Base-by-base conservation (phyloP, 2,329 filamentous ascomycete species). In the Calonectria crousiana region DNA sequence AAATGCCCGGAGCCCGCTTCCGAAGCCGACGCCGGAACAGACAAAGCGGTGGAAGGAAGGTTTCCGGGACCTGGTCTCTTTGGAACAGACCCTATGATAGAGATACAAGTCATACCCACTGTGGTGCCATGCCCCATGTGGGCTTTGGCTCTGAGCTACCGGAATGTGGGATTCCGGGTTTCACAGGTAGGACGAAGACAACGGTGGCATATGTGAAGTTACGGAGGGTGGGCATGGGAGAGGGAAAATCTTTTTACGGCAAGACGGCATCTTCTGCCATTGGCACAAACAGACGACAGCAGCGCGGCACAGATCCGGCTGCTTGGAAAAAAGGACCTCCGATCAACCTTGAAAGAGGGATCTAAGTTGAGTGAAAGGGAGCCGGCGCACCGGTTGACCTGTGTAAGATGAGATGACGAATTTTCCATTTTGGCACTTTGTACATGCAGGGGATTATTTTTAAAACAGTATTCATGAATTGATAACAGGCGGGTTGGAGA, bases 21-120 rank as follows among this genome's bases (percentile, higher is more conserved):
- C 82, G 47, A 86, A 85, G 77, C 90, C 90, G 58, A 87, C 86
- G 36, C 76, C 82, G 68, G 89, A 90, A 74, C 86, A 91, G 82
- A 82, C 81, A 23, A 83, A 83, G 74, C 85, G 82, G 76, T 91
- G 89, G 89, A 90, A 89, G 79, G 89, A 91, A 71, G 89, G 88
- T 16, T 92, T 90, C 83, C 84, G 87, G 73, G 89, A 90, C 36
- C 80, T 91, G 60, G 83, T 90, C 52, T 75, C 85, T 64, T 78
- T 91, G 75, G 90, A 92, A 82, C 89, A 89, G 82, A 85, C 85
- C 18, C 78, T 89, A 67, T 89, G 70, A 79, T 60, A 23, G 53
- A 62, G 30, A 26, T 56, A 51, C 69, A 64, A 32, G 69, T 67
- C 65, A 51, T 64, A 73, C 67, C 56, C 32, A 34, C 14, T 72